A percentile compares a stretch with the other conserved stretches of the same genome.
phyloP scores from a whole-genome alignment of 257 asterid genomes.

The Ligustrum vulgare region DNA sequence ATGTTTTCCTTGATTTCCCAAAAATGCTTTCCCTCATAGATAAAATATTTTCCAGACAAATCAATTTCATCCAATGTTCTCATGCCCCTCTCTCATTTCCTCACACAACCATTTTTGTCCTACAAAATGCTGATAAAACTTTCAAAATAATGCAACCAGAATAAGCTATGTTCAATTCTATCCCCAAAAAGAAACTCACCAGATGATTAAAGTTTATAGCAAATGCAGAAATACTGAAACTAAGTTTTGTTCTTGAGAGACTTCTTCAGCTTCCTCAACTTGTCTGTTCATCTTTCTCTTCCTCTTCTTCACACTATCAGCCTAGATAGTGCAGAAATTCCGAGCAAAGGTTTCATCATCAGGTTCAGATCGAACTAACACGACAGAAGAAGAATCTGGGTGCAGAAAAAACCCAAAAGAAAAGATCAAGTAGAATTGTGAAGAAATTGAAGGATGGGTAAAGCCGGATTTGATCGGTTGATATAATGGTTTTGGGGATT shows the following conservation, averaged over 20 bases:
- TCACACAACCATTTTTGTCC: too few relatives aligned
- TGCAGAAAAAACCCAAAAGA: constrained; percentile 20
- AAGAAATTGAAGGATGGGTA: neutral
- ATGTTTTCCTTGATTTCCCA: too few relatives aligned
- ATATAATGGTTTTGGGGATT: neutral
- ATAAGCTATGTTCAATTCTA: neutral
- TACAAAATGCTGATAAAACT: neutral
- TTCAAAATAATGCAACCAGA: neutral
- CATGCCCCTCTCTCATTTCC: too few relatives aligned
- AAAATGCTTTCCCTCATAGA: too few relatives aligned
- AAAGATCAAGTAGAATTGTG: constrained; percentile 11
- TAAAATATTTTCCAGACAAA: too few relatives aligned
- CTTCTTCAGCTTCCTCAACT: constrained; percentile 45
- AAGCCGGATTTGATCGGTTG: neutral
- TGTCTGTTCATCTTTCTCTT: constrained; percentile 28
- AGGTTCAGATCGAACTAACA: neutral
- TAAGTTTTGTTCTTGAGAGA: constrained; percentile 59
- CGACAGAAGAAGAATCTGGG: constrained; percentile 7
- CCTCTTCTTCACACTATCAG: constrained; percentile 28
- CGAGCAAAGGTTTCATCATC: neutral
- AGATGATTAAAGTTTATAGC: neutral
- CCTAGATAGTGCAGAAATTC: constrained; percentile 11
- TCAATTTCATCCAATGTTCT: too few relatives aligned
- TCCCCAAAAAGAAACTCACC: constrained; percentile 26
- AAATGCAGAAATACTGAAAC: constrained; percentile 7